phyloP scores from a whole-genome alignment of 2,329 filamentous ascomycete species.

The Sphaerulina musiva region DNA sequence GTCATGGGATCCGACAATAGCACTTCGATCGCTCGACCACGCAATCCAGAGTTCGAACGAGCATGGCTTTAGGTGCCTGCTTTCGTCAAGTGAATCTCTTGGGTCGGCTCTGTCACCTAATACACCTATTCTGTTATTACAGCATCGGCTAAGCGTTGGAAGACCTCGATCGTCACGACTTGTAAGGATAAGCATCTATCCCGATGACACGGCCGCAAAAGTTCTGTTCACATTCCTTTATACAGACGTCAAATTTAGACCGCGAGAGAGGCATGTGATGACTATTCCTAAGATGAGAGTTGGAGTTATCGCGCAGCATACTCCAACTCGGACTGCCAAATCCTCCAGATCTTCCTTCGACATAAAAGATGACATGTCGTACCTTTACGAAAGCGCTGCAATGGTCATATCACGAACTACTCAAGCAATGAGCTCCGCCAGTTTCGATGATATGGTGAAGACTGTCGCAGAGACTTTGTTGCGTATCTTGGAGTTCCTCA shows the following conservation, averaged over 20 bases:
- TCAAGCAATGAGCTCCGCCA: neutral
- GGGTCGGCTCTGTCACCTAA: neutral
- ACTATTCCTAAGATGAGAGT: neutral
- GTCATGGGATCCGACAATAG: neutral
- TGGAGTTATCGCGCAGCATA: neutral
- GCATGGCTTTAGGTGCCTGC: neutral
- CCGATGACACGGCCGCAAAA: too few species aligned
- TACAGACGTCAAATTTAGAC: too few species aligned
- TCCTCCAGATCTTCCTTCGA: neutral
- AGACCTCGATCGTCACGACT: too few species aligned
- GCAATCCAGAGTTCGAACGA: neutral
- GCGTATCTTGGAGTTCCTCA: slow-evolving; percentile 26
- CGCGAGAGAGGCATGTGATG: too few species aligned
- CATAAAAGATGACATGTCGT: neutral
- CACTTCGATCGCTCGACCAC: neutral
- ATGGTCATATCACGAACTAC: neutral
- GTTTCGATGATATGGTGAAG: neutral
- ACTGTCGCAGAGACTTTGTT: slow-evolving; percentile 14
- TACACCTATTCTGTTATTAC: neutral
- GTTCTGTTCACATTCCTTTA: too few species aligned
- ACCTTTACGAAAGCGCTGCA: neutral
- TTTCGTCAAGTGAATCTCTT: neutral
- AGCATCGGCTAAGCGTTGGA: neutral
- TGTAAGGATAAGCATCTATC: too few species aligned
- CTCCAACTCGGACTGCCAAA: too few species aligned